Percentiles rank a stretch among this genome's conserved stretches.
Evolutionary conservation across 306 rosid genomes (phyloP).

Genomic region (Rosa multiflora): DNA sequence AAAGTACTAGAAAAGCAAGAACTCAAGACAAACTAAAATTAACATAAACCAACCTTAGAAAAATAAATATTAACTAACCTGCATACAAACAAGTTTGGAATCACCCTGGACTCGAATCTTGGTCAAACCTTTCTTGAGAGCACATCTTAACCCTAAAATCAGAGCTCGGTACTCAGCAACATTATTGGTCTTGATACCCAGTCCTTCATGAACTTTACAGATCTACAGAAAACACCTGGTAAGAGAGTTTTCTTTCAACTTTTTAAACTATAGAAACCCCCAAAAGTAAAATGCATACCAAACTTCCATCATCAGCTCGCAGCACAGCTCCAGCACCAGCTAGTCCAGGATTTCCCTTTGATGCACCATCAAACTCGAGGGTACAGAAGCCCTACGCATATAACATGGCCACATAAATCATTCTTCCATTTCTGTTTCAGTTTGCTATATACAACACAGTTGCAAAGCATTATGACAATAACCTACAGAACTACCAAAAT

Average conservation of each 20-base stretch:
- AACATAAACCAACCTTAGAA: not conserved
- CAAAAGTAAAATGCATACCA: constrained; percentile 53
- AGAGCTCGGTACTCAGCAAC: constrained; percentile 94
- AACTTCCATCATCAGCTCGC: constrained; percentile 68
- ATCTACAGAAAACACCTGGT: constrained; percentile 51
- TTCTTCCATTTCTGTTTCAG: not conserved
- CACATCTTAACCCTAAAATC: constrained; percentile 84
- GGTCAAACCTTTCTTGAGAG: constrained; percentile 74
- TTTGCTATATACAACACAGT: not conserved
- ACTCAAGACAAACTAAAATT: not conserved
- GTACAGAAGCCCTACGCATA: constrained; percentile 53
- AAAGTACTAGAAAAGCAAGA: not conserved
- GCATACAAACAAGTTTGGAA: constrained; percentile 95
- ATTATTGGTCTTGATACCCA: constrained; percentile 73
- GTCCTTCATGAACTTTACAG: constrained; percentile 82
- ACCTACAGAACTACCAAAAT: not conserved
- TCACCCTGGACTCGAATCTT: constrained; percentile 68
- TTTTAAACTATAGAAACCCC: constrained; percentile 17
- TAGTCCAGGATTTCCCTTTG: constrained; percentile 91
- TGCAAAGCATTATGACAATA: not conserved
- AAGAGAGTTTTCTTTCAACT: constrained; percentile 18
- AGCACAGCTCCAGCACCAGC: constrained; percentile 98
- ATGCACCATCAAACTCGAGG: constrained; percentile 85
- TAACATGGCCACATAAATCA: constrained; percentile 21
- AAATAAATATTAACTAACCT: constrained; percentile 51